These are phyloP conservation scores for Astraeus odoratus DNA, from an alignment of 768 basidiomycete species.

Conservation along the genomic window DNA sequence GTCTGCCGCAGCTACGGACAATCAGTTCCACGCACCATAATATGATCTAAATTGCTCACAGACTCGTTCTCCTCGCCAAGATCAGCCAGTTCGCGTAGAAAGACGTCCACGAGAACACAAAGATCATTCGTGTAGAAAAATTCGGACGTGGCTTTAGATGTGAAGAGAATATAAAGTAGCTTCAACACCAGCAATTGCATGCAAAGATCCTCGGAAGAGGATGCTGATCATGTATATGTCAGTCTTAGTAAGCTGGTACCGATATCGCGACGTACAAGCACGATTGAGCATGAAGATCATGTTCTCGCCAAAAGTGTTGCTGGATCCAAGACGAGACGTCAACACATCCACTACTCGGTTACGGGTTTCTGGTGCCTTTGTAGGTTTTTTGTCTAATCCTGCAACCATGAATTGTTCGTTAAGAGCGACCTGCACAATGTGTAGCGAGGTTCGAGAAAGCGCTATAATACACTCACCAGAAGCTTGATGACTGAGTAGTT, in stretches of 20 bases:
- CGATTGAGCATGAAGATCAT: constrained; percentile 99
- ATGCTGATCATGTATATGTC: constrained; percentile 42
- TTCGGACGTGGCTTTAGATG: constrained; percentile 85
- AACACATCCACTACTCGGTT: constrained; percentile 84
- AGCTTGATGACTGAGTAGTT: constrained; percentile 96
- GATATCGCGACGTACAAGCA: constrained; percentile 58
- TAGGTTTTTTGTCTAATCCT: constrained; percentile 36
- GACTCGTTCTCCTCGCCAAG: constrained; percentile 92
- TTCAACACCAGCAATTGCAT: constrained; percentile 94
- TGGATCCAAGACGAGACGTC: constrained; percentile 76
- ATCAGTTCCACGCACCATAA: not conserved
- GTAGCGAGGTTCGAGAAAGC: constrained; percentile 5
- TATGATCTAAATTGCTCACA: constrained; percentile 38
- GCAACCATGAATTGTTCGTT: constrained; percentile 99
- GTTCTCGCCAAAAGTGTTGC: constrained; percentile 95
- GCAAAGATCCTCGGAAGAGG: constrained; percentile 85
- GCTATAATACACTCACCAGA: constrained; percentile 49
- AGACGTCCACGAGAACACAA: constrained; percentile 93
- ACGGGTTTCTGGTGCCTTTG: constrained; percentile 35
- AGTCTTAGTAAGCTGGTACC: not conserved
- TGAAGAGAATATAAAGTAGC: constrained; percentile 90
- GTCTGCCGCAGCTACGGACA: constrained; percentile 74
- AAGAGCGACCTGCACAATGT: constrained; percentile 60
- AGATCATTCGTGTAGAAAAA: constrained; percentile 99
- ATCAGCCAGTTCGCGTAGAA: constrained; percentile 88